phyloP scores from a whole-genome alignment of 495 filamentous ascomycete species.

The Tricharina praecox region DNA sequence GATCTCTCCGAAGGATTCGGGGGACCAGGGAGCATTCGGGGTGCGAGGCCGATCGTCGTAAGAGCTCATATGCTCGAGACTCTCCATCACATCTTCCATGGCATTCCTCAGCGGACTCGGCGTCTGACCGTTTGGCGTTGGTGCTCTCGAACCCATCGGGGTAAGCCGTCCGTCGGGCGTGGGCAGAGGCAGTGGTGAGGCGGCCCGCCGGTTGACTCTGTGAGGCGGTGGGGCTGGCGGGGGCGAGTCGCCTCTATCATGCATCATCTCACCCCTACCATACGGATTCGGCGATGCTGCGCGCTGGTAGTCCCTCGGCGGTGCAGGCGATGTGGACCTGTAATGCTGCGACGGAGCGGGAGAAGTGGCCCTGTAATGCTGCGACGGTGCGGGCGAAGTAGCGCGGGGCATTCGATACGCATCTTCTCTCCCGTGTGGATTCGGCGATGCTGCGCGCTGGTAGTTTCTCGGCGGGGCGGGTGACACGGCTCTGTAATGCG shows the following conservation, averaged over 20 bases:
- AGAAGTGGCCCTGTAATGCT: conserved; percentile 26
- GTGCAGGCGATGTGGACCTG: conserved; percentile 25
- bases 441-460: conserved; percentile 17
- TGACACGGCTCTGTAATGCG: too few relatives aligned
- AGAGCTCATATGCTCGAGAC: conserved; percentile 66
- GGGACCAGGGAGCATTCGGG: conserved; percentile 72
- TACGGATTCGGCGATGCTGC: conserved; percentile 33
- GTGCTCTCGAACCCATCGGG: conserved; percentile 39
- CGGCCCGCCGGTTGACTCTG: neutral
- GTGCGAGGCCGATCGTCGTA: conserved; percentile 36
- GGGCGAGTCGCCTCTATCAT: conserved; percentile 6
- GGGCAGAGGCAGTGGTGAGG: conserved; percentile 36
- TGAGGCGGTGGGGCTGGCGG: conserved; percentile 19
- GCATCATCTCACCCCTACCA: conserved; percentile 11
- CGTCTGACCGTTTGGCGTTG: conserved; percentile 49
- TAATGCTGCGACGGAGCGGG: conserved; percentile 25
- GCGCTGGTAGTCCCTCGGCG: conserved; percentile 10
- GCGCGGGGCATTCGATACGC: too few relatives aligned
- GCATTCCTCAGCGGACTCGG: conserved; percentile 82
- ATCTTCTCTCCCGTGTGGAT: conserved; percentile 14
- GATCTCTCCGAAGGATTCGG: conserved; percentile 62
- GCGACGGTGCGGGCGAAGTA: too few relatives aligned
- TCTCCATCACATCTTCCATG: conserved; percentile 98
- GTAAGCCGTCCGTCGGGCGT: conserved; percentile 36
- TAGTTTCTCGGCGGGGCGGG: conserved; percentile 29